Evolutionary conservation across 345 rosid species (phyloP).

Genomic region (Eutrema heterophyllum): DNA sequence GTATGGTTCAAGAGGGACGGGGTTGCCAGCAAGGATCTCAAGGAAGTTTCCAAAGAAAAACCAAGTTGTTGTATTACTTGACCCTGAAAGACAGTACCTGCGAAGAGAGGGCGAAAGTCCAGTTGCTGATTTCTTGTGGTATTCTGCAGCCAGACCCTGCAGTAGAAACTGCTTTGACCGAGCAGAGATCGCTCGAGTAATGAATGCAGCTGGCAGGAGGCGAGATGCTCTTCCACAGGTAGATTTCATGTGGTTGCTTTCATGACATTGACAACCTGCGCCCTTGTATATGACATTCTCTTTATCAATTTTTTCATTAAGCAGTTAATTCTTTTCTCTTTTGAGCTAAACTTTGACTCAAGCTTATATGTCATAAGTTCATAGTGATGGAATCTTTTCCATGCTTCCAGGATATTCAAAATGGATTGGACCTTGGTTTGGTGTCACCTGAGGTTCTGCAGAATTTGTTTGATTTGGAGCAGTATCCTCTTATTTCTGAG

Average conservation of each 20-base stretch:
- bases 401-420: constrained; percentile 76
- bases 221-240: constrained; percentile 94
- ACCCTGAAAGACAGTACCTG: constrained; percentile 83
- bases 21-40: constrained; percentile 84
- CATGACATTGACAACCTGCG: background rate
- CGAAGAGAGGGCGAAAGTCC: constrained; percentile 92
- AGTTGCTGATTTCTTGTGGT: constrained; percentile 89
- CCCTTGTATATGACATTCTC: constrained; percentile 16
- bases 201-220: constrained; percentile 96
- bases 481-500: constrained; percentile 77
- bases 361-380: background rate
- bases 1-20: constrained; percentile 83
- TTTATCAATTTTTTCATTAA: constrained; percentile 20
- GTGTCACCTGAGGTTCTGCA: constrained; percentile 95
- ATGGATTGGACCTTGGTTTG: constrained; percentile 87
- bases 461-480: constrained; percentile 87
- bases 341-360: background rate
- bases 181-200: constrained; percentile 95
- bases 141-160: constrained; percentile 95
- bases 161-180: constrained; percentile 93
- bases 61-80: constrained; percentile 78
- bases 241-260: constrained; percentile 15
- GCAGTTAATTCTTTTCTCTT: constrained; percentile 28
- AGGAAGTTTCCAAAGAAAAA: constrained; percentile 81
- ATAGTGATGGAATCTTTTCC: background rate